Evolutionary conservation across 495 filamentous ascomycete genomes (phyloP).

Genomic region (Penicillium antarcticum): DNA sequence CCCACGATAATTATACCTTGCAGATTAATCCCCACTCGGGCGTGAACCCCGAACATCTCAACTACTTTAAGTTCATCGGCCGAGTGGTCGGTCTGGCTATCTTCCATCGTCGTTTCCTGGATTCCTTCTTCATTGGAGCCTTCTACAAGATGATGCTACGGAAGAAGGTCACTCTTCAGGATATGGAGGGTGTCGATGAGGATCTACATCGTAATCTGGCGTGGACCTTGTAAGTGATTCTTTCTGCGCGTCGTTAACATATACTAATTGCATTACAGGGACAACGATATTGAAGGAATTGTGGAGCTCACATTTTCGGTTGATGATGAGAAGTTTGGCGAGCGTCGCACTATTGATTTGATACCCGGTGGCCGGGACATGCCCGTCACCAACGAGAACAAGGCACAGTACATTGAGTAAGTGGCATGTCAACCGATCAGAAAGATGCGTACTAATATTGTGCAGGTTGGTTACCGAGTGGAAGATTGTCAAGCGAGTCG

Average conservation of each 20-base stretch:
- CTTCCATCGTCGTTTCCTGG: conserved; percentile 96
- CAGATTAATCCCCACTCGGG: conserved; percentile 99
- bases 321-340: conserved; percentile 96
- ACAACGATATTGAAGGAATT: conserved; percentile 92
- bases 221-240: conserved; percentile 74
- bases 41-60: conserved; percentile 98
- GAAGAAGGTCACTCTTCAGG: conserved; percentile 85
- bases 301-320: conserved; percentile 93
- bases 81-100: conserved; percentile 96
- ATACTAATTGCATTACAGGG: conserved; percentile 44
- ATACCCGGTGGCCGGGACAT: conserved; percentile 89
- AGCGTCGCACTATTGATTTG: conserved; percentile 85
- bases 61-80: conserved; percentile 99
- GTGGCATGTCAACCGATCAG: conserved; percentile 19
- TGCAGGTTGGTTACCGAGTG: conserved; percentile 88
- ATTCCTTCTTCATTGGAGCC: conserved; percentile 99
- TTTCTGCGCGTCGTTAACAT: no score
- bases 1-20: conserved; percentile 99
- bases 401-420: conserved; percentile 90
- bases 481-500: conserved; percentile 97
- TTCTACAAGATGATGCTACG: conserved; percentile 99
- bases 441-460: background rate
- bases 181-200: conserved; percentile 99
- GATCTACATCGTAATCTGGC: conserved; percentile 93
- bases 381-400: conserved; percentile 94